Conservation (phyloP, 2,329 filamentous ascomycete species). For the Samsoniella hepiali region DNA sequence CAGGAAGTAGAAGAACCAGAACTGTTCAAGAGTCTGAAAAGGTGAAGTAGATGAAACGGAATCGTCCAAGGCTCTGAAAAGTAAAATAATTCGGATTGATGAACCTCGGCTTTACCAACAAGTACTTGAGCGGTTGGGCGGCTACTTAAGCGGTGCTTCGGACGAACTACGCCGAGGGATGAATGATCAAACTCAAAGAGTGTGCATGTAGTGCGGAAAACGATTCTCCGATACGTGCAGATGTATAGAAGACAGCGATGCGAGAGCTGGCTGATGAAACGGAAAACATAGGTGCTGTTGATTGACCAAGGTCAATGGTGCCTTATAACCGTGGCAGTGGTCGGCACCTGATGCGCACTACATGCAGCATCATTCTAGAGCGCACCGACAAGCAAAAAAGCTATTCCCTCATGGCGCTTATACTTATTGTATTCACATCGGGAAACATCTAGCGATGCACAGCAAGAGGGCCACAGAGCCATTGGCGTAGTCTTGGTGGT, state of each 20-base stretch:
- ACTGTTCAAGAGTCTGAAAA: background rate
- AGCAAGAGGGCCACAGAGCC: too few species aligned
- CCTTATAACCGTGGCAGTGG: background rate
- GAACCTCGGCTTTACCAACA: background rate
- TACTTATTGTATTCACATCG: too few species aligned
- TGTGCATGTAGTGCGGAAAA: background rate
- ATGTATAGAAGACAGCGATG: background rate
- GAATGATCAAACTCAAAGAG: background rate
- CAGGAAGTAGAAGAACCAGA: background rate
- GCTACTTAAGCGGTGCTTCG: background rate
- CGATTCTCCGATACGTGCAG: background rate
- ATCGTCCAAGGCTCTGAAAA: background rate
- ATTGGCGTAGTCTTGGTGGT: too few species aligned
- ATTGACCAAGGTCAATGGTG: background rate
- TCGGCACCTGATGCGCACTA: background rate
- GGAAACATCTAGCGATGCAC: too few species aligned
- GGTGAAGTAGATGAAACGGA: background rate
- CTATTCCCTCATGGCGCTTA: too few species aligned
- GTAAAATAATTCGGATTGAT: background rate
- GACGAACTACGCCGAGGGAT: background rate
- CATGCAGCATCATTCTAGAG: background rate
- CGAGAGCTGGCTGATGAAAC: background rate
- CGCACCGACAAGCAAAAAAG: background rate
- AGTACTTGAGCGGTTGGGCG: background rate
- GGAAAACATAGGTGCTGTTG: background rate